Evolutionary conservation across 352 stramenopile species (phyloP).

Genomic region (Phytopythium aichiense): DNA sequence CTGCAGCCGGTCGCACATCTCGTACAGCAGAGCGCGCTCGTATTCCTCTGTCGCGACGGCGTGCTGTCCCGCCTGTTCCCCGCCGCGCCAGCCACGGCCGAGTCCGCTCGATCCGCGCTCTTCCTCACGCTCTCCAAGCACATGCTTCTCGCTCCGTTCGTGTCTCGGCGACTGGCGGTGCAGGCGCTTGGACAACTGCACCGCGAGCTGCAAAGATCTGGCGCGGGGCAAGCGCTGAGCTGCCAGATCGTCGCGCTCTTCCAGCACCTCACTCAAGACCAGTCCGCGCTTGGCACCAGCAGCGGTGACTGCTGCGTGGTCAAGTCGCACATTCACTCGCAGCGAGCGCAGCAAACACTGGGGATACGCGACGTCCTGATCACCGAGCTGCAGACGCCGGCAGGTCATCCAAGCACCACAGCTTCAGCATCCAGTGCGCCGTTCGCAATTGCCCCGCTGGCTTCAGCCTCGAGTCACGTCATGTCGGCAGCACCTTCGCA

Average conservation of each 20-base stretch:
- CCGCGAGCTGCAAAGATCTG: slow-evolving; percentile 26
- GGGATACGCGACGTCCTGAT: slow-evolving; percentile 31
- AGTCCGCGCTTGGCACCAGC: neutral
- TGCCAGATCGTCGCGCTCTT: slow-evolving; percentile 34
- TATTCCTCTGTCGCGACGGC: slow-evolving; percentile 43
- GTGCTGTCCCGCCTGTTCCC: slow-evolving; percentile 2
- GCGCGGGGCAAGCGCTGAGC: slow-evolving; percentile 14
- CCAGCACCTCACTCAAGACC: slow-evolving; percentile 21
- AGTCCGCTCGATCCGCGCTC: slow-evolving; percentile 11
- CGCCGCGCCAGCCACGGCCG: neutral
- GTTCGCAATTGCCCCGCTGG: neutral
- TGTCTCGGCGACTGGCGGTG: slow-evolving; percentile 38
- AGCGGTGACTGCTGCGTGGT: slow-evolving; percentile 15
- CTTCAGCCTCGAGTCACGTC: neutral
- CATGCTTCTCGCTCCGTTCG: slow-evolving; percentile 42
- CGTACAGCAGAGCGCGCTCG: slow-evolving; percentile 50
- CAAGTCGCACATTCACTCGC: slow-evolving; percentile 27
- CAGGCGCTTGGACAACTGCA: slow-evolving; percentile 35
- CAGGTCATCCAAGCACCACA: neutral
- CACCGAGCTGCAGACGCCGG: slow-evolving; percentile 11
- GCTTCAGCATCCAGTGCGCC: neutral
- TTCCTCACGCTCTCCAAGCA: slow-evolving; percentile 51
- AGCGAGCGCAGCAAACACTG: slow-evolving; percentile 25
- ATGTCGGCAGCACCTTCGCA: neutral
- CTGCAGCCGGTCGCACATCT: slow-evolving; percentile 24